A percentile compares a stretch with the other conserved stretches of the same genome.
These are phyloP conservation scores for Globisporangium nunn DNA, from an alignment of 352 stramenopile species.

Conservation along the genomic window DNA sequence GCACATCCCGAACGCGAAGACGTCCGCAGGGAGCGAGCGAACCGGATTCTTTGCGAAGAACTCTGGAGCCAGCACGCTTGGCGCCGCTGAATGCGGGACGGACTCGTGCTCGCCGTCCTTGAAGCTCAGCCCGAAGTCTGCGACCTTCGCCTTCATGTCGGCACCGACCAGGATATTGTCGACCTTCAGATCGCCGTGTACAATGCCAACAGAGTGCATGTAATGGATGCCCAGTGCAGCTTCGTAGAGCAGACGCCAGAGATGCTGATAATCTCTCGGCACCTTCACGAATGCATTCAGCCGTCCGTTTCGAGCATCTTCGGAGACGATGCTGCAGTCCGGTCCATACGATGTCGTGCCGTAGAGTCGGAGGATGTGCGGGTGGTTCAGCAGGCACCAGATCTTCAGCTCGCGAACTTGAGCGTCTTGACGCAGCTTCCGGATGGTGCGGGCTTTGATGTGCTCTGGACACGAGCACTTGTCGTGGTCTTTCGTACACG, in stretches of 20 bases:
- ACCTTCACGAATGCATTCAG: neutral
- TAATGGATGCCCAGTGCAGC: constrained; percentile 55
- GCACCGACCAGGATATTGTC: constrained; percentile 55
- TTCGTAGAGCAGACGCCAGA: constrained; percentile 23
- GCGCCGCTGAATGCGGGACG: neutral
- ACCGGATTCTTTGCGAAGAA: neutral
- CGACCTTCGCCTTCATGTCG: constrained; percentile 57
- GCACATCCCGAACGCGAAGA: constrained; percentile 1
- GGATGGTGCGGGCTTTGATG: neutral
- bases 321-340: constrained; percentile 1
- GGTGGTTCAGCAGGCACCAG: constrained; percentile 4
- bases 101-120: neutral
- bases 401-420: neutral
- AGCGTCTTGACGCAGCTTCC: neutral
- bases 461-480: neutral
- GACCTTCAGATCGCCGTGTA: constrained; percentile 53
- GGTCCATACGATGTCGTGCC: neutral
- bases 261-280: neutral
- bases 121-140: constrained; percentile 46
- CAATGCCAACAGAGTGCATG: constrained; percentile 25
- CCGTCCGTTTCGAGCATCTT: neutral
- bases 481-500: neutral
- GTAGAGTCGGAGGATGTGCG: constrained; percentile 2
- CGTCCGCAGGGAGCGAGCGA: neutral
- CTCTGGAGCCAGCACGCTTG: neutral